Conservation (phyloP, 169 alveolate genomes). For the Toxoplasma gondii region DNA sequence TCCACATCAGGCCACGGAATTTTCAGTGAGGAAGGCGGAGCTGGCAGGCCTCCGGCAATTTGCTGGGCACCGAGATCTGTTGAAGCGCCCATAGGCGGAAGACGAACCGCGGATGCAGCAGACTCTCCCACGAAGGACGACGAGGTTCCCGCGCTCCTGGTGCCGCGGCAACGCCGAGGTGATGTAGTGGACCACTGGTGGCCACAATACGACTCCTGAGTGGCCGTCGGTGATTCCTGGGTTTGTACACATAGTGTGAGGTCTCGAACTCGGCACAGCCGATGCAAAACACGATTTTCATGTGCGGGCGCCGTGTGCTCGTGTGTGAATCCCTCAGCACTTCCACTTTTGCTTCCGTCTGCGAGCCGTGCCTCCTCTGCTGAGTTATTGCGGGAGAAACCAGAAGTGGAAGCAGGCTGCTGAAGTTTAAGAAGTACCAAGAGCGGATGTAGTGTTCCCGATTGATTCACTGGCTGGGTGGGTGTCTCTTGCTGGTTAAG, state of each 20-base stretch:
- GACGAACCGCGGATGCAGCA: too few species aligned
- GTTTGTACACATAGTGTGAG: neutral
- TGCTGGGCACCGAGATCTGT: too few species aligned
- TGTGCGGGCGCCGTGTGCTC: neutral
- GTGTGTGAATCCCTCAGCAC: neutral
- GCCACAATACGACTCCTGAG: too few species aligned
- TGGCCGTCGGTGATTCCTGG: too few species aligned
- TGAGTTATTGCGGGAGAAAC: neutral
- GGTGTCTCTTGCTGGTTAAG: neutral
- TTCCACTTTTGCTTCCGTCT: neutral
- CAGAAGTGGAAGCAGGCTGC: constrained; percentile 5
- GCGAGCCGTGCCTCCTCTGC: neutral
- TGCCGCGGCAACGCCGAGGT: too few species aligned
- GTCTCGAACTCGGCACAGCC: neutral
- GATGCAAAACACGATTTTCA: neutral
- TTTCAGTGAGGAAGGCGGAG: too few species aligned
- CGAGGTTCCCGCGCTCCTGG: too few species aligned
- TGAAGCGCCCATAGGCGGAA: too few species aligned
- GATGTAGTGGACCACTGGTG: too few species aligned
- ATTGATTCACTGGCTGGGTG: neutral
- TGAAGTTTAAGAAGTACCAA: neutral
- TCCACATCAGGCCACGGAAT: too few species aligned
- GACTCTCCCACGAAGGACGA: too few species aligned
- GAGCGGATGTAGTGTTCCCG: neutral
- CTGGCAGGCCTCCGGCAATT: too few species aligned